These are phyloP conservation scores for Melaleuca quinquenervia DNA, from an alignment of 345 rosid genomes.

Conservation along the genomic window DNA sequence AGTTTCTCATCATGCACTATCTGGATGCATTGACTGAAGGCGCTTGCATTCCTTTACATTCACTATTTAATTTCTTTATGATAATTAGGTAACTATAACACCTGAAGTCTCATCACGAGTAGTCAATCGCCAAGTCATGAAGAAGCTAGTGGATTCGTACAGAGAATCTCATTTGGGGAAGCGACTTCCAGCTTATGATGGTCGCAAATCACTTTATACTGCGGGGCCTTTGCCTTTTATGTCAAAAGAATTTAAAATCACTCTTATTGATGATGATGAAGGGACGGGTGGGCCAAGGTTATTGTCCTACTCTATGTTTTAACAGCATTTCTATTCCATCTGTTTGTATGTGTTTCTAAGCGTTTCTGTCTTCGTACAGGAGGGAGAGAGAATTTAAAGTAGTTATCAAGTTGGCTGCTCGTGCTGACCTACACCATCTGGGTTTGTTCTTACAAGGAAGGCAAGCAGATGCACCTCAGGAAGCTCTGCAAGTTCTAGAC, in stretches of 20 bases:
- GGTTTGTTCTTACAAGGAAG: slow-evolving; percentile 35
- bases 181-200: slow-evolving; percentile 53
- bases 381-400: slow-evolving; percentile 38
- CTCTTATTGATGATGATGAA: slow-evolving; percentile 38
- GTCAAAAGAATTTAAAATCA: slow-evolving; percentile 33
- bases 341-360: not conserved
- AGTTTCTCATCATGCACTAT: not conserved
- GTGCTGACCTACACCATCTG: slow-evolving; percentile 42
- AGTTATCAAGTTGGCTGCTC: slow-evolving; percentile 40
- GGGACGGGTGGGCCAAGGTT: slow-evolving; percentile 34
- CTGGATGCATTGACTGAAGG: not conserved
- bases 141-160: slow-evolving; percentile 25
- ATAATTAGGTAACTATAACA: slow-evolving; percentile 29
- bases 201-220: slow-evolving; percentile 43
- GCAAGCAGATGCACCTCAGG: slow-evolving; percentile 51
- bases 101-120: slow-evolving; percentile 42
- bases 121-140: slow-evolving; percentile 39
- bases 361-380: slow-evolving; percentile 10
- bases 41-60: not conserved
- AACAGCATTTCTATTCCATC: not conserved
- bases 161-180: slow-evolving; percentile 27
- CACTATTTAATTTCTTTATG: not conserved
- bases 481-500: slow-evolving; percentile 51
- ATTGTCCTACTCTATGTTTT: not conserved
- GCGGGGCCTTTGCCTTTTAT: slow-evolving; percentile 43